Conservation (phyloP, 2,329 filamentous ascomycete species). For the Thermoascus crustaceus region DNA sequence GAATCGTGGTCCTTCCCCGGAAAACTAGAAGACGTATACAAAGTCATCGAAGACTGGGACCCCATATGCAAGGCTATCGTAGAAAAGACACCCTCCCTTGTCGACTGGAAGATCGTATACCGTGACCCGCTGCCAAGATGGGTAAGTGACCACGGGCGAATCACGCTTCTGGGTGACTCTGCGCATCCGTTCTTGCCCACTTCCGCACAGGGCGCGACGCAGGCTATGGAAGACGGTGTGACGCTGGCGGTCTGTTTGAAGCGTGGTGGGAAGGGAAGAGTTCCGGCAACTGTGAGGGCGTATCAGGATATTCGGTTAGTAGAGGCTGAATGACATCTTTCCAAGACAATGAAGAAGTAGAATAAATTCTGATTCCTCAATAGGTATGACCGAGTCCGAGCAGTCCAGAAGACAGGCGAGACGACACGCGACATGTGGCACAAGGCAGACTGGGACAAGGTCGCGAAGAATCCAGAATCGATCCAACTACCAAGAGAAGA, state of each 20-base stretch:
- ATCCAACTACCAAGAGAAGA: slow-evolving; percentile 42
- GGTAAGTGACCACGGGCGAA: slow-evolving; percentile 19
- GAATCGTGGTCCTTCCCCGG: slow-evolving; percentile 50
- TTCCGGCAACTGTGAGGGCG: slow-evolving; percentile 35
- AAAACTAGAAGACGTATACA: slow-evolving; percentile 45
- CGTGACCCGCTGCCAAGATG: slow-evolving; percentile 18
- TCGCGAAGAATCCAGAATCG: slow-evolving; percentile 33
- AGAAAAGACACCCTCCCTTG: slow-evolving; percentile 16
- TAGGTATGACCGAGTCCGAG: slow-evolving; percentile 41
- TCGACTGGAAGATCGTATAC: slow-evolving; percentile 26
- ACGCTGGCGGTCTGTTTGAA: slow-evolving; percentile 22
- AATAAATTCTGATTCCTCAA: neutral
- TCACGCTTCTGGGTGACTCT: slow-evolving; percentile 30
- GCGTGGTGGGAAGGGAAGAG: slow-evolving; percentile 21
- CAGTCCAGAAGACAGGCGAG: slow-evolving; percentile 42
- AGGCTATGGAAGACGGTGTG: slow-evolving; percentile 38
- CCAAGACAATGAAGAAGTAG: neutral
- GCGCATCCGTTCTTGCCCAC: slow-evolving; percentile 36
- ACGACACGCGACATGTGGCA: slow-evolving; percentile 45
- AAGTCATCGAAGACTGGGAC: slow-evolving; percentile 47
- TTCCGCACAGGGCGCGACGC: slow-evolving; percentile 36
- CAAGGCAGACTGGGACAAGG: slow-evolving; percentile 42
- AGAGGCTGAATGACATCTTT: too few relatives aligned
- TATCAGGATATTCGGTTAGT: slow-evolving; percentile 34
- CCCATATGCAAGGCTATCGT: slow-evolving; percentile 39